A percentile compares a stretch with the other conserved stretches of the same genome.
These are phyloP conservation scores for Notholithocarpus densiflorus DNA, from an alignment of 306 rosid species.

Conservation along the genomic window DNA sequence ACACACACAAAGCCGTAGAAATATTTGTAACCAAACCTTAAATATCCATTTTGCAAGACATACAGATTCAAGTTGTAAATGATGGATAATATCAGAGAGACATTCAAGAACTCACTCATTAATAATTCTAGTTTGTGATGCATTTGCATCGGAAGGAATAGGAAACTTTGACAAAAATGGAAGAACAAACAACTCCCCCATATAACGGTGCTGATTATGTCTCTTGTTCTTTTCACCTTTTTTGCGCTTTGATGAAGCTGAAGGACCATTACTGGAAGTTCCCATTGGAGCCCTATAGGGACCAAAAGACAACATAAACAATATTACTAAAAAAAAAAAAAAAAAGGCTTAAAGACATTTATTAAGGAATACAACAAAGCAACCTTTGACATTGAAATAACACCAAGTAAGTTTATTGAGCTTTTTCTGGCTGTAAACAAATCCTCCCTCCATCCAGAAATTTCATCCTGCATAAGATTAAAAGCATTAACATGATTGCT, in stretches of 20 bases:
- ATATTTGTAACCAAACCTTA: constrained; percentile 1
- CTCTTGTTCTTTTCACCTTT: constrained; percentile 68
- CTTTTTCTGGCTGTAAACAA: constrained; percentile 89
- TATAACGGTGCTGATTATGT: constrained; percentile 43
- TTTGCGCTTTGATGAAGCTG: constrained; percentile 71
- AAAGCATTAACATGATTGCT: constrained; percentile 17
- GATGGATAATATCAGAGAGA: constrained; percentile 12
- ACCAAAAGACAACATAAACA: constrained; percentile 26
- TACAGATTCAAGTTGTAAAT: constrained; percentile 9
- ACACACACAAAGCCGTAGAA: not conserved
- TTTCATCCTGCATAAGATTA: constrained; percentile 52
- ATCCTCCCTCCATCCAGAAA: constrained; percentile 90
- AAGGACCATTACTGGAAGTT: constrained; percentile 31
- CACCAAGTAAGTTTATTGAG: constrained; percentile 79
- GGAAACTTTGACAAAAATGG: constrained; percentile 86
- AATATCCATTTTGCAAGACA: constrained; percentile 1
- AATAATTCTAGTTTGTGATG: constrained; percentile 41
- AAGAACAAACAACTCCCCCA: constrained; percentile 90
- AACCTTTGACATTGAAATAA: constrained; percentile 83
- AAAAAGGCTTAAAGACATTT: constrained; percentile 9
- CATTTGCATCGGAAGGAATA: constrained; percentile 58
- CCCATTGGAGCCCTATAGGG: constrained; percentile 59
- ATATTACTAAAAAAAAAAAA: not conserved
- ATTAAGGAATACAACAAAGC: constrained; percentile 8
- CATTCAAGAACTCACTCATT: constrained; percentile 61